phyloP scores from a whole-genome alignment of 1,139 yeast genomes.

The Taphrina deformans region DNA sequence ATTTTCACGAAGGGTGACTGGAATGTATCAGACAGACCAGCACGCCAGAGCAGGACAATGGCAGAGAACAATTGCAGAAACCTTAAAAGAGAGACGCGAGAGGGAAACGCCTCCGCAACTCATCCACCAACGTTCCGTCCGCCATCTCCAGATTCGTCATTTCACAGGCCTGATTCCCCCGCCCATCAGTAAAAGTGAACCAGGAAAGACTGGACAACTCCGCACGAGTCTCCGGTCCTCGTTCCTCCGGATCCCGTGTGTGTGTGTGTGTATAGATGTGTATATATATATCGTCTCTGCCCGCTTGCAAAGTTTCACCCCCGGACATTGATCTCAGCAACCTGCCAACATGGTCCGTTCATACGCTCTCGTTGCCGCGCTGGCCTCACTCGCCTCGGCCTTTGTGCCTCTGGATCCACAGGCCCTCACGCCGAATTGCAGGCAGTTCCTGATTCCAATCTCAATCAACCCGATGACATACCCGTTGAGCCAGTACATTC shows the following conservation, averaged over 20 bases:
- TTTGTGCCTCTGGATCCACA: constrained; percentile 13
- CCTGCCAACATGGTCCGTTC: neutral
- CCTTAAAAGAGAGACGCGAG: no score
- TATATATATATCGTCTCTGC: neutral
- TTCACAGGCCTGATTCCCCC: neutral
- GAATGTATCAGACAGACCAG: neutral
- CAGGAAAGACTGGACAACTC: neutral
- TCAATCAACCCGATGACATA: neutral
- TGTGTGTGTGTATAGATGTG: neutral
- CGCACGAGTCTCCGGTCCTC: neutral
- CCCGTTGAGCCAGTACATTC: constrained; percentile 6
- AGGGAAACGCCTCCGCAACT: neutral
- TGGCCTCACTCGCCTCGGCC: constrained; percentile 5
- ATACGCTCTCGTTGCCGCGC: neutral
- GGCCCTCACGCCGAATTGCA: neutral
- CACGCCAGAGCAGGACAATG: neutral
- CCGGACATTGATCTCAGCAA: no score
- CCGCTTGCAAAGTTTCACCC: no score
- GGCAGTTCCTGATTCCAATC: constrained; percentile 1
- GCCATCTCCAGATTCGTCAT: neutral
- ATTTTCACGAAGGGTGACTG: neutral
- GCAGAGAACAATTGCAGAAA: no score
- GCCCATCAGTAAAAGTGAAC: neutral
- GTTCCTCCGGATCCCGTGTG: neutral
- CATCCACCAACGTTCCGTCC: neutral